Base-by-base conservation (phyloP, 2,329 filamentous ascomycete species). In the Stagonosporopsis rhizophila region DNA sequence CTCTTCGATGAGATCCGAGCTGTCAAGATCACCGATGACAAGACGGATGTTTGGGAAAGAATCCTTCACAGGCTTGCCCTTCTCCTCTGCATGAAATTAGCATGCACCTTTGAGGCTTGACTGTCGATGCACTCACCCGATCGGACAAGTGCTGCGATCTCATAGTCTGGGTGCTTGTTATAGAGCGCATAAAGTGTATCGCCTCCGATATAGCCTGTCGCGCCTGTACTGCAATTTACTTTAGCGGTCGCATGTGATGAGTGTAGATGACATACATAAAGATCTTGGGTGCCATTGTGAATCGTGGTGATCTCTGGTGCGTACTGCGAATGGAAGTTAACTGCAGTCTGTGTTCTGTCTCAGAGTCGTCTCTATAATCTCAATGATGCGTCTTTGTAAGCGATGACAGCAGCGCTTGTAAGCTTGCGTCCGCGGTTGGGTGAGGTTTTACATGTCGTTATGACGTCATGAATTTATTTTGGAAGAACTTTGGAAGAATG, bases 21-120 rank as follows among this genome's bases (percentile, higher is more conserved):
- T 75, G 42, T 85, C 81, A 0, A 84, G 69, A 25, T 76, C 75
- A n/a, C 83, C 82, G 39, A 82, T 77, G 1, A 83, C 79, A 17
- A 83, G 73, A 9, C 72, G 71, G 15, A 82, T 68, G 0, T 75
- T 76, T 0, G 82, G 78, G 46, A 80, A 85, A 3, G 72, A 66
- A 19, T 75, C 70, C 8, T 75, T 77, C 15, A 82, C 72, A 15
- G 63, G 61, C 14, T 77, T 76, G 27, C 75, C 80, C 61, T 78
- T 80, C 44, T 79, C 75, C 20, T 74, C 73, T 62, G 75, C 15
- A 15, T 0, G 5, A 6, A 1, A 40, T 52, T 9, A 52, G 48
- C 8, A 9, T 11, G 9, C 12, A 3, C 5, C 2, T n/a, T 22
- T 3, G 12, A 23, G 2, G 6, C 7, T 17, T 4, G 15, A 20